Evolutionary conservation across 768 basidiomycete species (phyloP).

Genomic region (Leccinellum rugosiceps): DNA sequence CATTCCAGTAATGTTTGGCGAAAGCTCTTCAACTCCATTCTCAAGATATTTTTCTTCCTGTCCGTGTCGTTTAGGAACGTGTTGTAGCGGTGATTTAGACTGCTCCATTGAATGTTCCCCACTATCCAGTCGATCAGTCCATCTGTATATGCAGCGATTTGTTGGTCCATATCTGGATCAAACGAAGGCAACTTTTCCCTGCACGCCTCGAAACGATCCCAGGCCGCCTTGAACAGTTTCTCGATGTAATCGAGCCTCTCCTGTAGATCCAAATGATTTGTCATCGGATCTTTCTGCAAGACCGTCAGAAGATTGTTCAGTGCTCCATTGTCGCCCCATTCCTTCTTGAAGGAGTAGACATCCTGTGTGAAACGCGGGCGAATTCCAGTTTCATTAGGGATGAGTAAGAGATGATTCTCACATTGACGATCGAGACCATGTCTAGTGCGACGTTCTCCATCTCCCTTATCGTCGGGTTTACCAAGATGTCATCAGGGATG

Average conservation of each 20-base stretch:
- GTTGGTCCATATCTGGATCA: constrained; percentile 12
- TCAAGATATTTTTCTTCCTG: constrained; percentile 21
- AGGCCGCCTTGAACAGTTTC: constrained; percentile 19
- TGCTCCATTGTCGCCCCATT: constrained; percentile 26
- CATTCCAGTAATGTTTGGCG: constrained; percentile 1
- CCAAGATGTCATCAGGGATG: constrained; percentile 23
- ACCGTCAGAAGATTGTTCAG: constrained; percentile 28
- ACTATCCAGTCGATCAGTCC: constrained; percentile 26
- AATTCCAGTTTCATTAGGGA: background rate
- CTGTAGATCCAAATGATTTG: constrained; percentile 24
- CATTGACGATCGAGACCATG: constrained; percentile 27
- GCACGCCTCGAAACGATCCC: constrained; percentile 22
- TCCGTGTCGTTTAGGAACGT: constrained; percentile 20
- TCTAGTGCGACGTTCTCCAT: constrained; percentile 28
- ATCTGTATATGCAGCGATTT: constrained; percentile 21
- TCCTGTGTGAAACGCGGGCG: constrained; percentile 10
- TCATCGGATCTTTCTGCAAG: constrained; percentile 23
- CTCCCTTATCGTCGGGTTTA: constrained; percentile 20
- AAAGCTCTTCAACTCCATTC: constrained; percentile 8
- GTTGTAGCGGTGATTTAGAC: constrained; percentile 26
- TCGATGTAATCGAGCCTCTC: constrained; percentile 20
- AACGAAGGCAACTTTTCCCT: constrained; percentile 20
- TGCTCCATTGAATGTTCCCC: constrained; percentile 30
- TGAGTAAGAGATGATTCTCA: background rate
- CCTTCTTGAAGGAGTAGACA: constrained; percentile 32